phyloP scores from a whole-genome alignment of 23 red algal genomes.

The Gracilaria domingensis region DNA sequence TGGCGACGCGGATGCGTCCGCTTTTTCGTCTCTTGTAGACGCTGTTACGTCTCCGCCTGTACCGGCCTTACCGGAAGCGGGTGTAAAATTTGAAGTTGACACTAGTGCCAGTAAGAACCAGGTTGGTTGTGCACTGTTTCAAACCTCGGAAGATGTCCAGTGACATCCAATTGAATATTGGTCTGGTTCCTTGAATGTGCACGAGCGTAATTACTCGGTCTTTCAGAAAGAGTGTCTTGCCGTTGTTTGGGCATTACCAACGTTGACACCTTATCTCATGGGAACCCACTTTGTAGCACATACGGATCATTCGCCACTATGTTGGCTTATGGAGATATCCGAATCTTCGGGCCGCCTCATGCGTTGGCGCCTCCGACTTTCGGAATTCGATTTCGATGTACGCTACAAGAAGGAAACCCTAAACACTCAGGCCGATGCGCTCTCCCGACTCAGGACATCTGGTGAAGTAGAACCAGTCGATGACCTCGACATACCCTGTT shows the following conservation, averaged over 20 bases:
- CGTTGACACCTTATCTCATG: conserved; percentile 6
- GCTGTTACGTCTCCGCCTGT: not conserved
- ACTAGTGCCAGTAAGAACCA: not conserved
- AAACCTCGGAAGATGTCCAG: not conserved
- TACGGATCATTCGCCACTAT: conserved; percentile 5
- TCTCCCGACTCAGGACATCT: not conserved
- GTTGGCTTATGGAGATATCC: conserved; percentile 4
- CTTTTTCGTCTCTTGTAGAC: not conserved
- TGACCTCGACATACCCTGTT: not conserved
- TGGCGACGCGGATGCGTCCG: not conserved
- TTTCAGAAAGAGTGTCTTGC: conserved; percentile 15
- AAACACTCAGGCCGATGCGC: not conserved
- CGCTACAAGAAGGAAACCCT: no score
- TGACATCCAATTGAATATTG: conserved; percentile 19
- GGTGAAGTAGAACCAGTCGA: not conserved
- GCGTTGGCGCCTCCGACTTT: no score
- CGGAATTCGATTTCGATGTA: no score
- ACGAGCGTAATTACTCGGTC: conserved; percentile 11
- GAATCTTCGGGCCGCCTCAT: no score
- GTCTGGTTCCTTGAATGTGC: not conserved
- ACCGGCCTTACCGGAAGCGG: no score
- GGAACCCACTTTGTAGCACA: not conserved
- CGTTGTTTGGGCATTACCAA: conserved; percentile 42
- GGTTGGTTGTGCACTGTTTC: conserved; percentile 20
- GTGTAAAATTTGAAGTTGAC: no score